These are phyloP conservation scores for Fibroporia radiculosa DNA, from an alignment of 768 basidiomycete species.

Conservation along the genomic window DNA sequence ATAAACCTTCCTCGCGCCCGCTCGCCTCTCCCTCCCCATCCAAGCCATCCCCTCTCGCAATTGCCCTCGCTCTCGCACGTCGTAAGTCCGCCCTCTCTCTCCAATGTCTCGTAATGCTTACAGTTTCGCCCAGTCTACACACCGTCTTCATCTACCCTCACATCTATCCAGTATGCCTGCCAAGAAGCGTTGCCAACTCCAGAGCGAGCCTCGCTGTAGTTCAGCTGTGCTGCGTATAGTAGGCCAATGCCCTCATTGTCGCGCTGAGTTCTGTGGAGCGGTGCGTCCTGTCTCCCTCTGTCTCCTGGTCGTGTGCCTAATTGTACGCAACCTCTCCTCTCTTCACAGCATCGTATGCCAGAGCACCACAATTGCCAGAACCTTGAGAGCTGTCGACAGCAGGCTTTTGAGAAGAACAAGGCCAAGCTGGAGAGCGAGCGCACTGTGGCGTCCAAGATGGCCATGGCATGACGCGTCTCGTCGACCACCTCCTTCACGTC, in stretches of 20 bases:
- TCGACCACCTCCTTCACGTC: conserved; percentile 5
- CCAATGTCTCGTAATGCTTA: background rate
- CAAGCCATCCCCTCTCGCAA: conserved; percentile 7
- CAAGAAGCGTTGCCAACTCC: conserved; percentile 85
- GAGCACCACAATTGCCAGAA: conserved; percentile 84
- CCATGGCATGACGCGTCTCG: conserved; percentile 45
- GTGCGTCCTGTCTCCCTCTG: conserved; percentile 35
- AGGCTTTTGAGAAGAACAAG: conserved; percentile 87
- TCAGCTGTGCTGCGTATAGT: conserved; percentile 78
- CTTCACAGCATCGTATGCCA: conserved; percentile 76
- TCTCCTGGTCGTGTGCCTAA: conserved; percentile 8
- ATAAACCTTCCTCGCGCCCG: conserved; percentile 15
- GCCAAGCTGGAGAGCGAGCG: conserved; percentile 80
- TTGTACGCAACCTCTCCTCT: conserved; percentile 14
- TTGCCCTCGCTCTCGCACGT: conserved; percentile 1
- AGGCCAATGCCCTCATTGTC: conserved; percentile 79
- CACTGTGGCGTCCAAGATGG: conserved; percentile 83
- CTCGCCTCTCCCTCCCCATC: conserved; percentile 9
- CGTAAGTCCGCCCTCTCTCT: conserved; percentile 5
- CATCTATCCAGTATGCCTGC: conserved; percentile 47
- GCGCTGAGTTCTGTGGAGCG: conserved; percentile 65
- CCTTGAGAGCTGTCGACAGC: conserved; percentile 76
- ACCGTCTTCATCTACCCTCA: conserved; percentile 13
- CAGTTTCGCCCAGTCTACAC: background rate
- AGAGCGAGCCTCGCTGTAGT: conserved; percentile 52